Conservation (phyloP, 2,329 filamentous ascomycete genomes). For the Aspergillus sp. region DNA sequence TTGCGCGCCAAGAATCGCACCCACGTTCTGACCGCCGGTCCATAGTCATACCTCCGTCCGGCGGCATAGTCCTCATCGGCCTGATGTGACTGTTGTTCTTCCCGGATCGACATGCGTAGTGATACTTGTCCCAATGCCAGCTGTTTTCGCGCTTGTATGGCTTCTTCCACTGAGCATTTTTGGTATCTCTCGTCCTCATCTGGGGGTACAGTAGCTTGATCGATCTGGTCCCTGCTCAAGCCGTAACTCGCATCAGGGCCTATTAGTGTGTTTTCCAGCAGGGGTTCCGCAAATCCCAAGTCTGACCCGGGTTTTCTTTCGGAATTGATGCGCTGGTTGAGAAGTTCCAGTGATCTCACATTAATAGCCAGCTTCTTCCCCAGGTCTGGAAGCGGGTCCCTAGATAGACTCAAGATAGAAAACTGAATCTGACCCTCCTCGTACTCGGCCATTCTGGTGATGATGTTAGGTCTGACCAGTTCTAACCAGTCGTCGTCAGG, state of each 20-base stretch:
- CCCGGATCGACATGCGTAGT: constrained; percentile 35
- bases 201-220: constrained; percentile 26
- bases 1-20: constrained; percentile 66
- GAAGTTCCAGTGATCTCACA: constrained; percentile 41
- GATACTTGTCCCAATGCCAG: constrained; percentile 30
- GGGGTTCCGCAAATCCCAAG: constrained; percentile 1
- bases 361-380: constrained; percentile 43
- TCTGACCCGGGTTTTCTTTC: background rate
- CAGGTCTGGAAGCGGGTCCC: constrained; percentile 58
- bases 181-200: constrained; percentile 22
- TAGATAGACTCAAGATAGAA: constrained; percentile 71
- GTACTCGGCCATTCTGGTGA: constrained; percentile 64
- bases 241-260: constrained; percentile 37
- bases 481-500: constrained; percentile 61
- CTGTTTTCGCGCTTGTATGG: constrained; percentile 28
- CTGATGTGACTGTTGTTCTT: constrained; percentile 37
- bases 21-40: constrained; percentile 66
- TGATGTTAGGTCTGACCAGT: constrained; percentile 62
- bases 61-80: constrained; percentile 41
- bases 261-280: constrained; percentile 23
- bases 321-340: constrained; percentile 31
- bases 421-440: constrained; percentile 68
- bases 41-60: constrained; percentile 60
- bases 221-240: constrained; percentile 33
- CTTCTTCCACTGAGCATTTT: constrained; percentile 22